Percentiles rank a stretch among this genome's conserved stretches.
Evolutionary conservation across 257 asterid genomes (phyloP).

Genomic region (Craterostigma plantagineum): DNA sequence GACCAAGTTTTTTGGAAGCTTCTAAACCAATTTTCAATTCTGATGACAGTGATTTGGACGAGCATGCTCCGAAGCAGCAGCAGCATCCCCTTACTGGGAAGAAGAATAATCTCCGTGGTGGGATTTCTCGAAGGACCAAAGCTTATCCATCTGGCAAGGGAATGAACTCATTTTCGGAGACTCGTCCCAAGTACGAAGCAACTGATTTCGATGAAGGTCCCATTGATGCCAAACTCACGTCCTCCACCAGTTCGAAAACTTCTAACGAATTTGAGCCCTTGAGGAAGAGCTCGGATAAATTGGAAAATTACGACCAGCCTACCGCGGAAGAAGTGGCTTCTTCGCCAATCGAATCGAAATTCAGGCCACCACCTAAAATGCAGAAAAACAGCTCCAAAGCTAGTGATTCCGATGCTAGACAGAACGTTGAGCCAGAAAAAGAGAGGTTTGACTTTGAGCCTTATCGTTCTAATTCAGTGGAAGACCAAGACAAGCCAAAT

Average conservation of each 20-base stretch:
- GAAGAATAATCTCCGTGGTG: conserved; percentile 23
- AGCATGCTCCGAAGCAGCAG: conserved; percentile 25
- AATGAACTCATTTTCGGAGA: conserved; percentile 13
- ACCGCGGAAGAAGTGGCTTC: conserved; percentile 10
- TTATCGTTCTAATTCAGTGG: conserved; percentile 6
- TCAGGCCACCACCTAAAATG: no score
- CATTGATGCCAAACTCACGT: no score
- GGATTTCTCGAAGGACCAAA: conserved; percentile 62
- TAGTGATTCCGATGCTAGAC: no score
- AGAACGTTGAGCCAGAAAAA: conserved; percentile 8
- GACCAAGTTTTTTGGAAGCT: conserved; percentile 18
- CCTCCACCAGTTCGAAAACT: no score
- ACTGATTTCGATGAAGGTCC: conserved; percentile 13
- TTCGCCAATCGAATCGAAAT: no score
- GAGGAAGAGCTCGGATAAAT: no score
- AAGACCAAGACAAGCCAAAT: conserved; percentile 15
- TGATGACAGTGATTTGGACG: conserved; percentile 41
- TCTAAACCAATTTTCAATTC: conserved; percentile 24
- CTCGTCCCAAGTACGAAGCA: conserved; percentile 13
- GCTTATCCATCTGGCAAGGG: conserved; percentile 17
- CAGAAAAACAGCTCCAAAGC: not conserved
- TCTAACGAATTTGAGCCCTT: no score
- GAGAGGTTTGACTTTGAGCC: conserved; percentile 9
- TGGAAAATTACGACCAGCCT: conserved; percentile 17
- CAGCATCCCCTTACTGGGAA: conserved; percentile 18